Percentiles rank a stretch among this genome's conserved stretches.
These are phyloP conservation scores for Lagerstroemia speciosa DNA, from an alignment of 345 rosid genomes.

Conservation along the genomic window DNA sequence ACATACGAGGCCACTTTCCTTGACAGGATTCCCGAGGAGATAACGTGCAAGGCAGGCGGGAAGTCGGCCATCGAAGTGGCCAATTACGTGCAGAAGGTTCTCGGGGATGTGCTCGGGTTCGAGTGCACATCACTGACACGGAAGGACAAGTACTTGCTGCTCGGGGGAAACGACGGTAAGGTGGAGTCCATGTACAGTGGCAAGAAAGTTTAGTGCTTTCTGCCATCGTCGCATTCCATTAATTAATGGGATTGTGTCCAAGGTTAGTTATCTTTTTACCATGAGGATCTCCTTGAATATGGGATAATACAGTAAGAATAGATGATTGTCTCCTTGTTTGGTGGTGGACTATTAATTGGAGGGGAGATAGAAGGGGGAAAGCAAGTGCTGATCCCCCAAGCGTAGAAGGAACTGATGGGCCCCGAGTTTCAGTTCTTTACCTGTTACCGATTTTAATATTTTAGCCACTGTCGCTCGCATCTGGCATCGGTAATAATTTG, in stretches of 20 bases:
- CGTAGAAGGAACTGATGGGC: neutral
- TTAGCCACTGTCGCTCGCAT: neutral
- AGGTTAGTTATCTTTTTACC: neutral
- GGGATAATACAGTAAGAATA: too few species aligned
- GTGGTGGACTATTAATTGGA: too few species aligned
- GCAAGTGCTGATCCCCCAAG: neutral
- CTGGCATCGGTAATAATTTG: too few species aligned
- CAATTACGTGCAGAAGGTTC: conserved; percentile 72
- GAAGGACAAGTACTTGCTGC: conserved; percentile 76
- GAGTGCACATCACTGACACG: conserved; percentile 69
- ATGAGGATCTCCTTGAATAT: neutral
- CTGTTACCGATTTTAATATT: neutral
- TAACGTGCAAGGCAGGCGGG: conserved; percentile 73
- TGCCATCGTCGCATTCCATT: neutral
- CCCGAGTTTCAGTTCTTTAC: neutral
- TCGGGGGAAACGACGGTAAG: conserved; percentile 82
- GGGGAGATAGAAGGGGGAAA: neutral
- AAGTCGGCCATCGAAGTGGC: conserved; percentile 83
- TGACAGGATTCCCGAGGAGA: conserved; percentile 68
- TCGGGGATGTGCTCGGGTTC: conserved; percentile 60
- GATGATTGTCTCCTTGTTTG: too few species aligned
- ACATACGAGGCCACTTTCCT: conserved; percentile 64
- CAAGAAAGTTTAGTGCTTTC: conserved; percentile 19
- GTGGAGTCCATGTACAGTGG: conserved; percentile 62
- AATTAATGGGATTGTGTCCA: neutral